A percentile compares a stretch with the other conserved stretches of the same genome.
phyloP scores from a whole-genome alignment of 495 filamentous ascomycete genomes.

The Talaromyces ruber region DNA sequence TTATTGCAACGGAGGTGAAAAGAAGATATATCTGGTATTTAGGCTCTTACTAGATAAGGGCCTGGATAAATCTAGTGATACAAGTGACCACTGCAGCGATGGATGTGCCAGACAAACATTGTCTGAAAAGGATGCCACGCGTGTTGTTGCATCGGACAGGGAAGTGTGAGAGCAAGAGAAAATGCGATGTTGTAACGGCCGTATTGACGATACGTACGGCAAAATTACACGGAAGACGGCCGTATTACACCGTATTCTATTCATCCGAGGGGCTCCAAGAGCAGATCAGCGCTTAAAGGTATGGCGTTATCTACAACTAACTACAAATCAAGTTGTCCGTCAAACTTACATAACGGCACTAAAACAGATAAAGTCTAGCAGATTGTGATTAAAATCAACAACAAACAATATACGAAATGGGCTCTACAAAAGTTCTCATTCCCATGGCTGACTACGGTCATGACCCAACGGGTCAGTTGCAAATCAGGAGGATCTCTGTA shows the following conservation, averaged over 20 bases:
- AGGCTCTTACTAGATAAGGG: not conserved
- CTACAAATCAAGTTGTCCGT: not conserved
- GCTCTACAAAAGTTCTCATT: conserved; percentile 21
- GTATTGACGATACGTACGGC: too few relatives aligned
- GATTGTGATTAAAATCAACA: not conserved
- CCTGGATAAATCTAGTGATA: not conserved
- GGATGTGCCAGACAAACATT: not conserved
- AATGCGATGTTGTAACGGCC: not conserved
- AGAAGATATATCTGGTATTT: not conserved
- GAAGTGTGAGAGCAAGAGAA: not conserved
- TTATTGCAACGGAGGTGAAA: too few relatives aligned
- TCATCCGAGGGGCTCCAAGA: not conserved
- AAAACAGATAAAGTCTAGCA: not conserved
- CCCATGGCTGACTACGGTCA: conserved; percentile 49
- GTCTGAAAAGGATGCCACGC: not conserved
- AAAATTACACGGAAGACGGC: too few relatives aligned
- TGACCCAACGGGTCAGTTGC: conserved; percentile 40
- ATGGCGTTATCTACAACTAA: too few relatives aligned
- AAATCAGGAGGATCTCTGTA: not conserved
- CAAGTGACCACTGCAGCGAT: not conserved
- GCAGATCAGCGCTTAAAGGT: not conserved
- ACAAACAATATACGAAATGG: not conserved
- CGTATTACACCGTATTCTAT: not conserved
- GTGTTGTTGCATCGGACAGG: not conserved
- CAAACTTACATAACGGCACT: not conserved